Evolutionary conservation across 2,329 filamentous ascomycete species (phyloP), one percentile per base, ranked within the genome.

Genomic region (Karstenula rhodostoma): DNA sequence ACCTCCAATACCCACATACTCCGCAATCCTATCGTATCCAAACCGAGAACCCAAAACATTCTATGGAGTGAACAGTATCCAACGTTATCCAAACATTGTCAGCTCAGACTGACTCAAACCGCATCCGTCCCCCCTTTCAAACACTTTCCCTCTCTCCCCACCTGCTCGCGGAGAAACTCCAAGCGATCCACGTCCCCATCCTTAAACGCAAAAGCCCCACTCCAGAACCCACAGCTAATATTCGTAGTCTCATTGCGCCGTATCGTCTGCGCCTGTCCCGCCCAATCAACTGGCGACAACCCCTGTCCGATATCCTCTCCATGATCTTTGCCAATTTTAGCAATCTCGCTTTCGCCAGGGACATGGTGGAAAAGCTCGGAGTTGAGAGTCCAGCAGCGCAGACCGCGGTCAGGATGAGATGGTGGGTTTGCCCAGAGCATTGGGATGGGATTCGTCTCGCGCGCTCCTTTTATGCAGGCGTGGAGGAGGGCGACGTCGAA

Each of bases 341-440:
- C 78, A 32, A 82, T 80, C 60, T 78, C 73, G 25, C 73, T 77
- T 32, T 67, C 68, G 1, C 76, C 77, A 9, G 78, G 77, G 70
- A 80, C 74, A 59, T 82, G 80, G 58, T 81, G 79, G 65, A 82
- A 81, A 1, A 82, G 69, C 61, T 82, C 80, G 1, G 80, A 78
- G 58, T 80, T 81, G 25, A 79, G 66, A 6, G 76, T 80, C 75
- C 77, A 80, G 69, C 80, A 82, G 44, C 77, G 75, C 12, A 81
- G 68, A 2, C 78, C 78, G 1, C 67, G 49, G 64, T 70, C 57
- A 6, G 61, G 62, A 27, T 74, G 63, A 10, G 66, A 67, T n/a
- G 61, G 62, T 17, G 69, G 64, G 23, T 71, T 69, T 12, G 61
- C 57, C 61, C 62, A 63, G 7, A 66, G 64, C 2, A 70, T 74